These are phyloP conservation scores for Colletotrichum eremochloae DNA, from an alignment of 2,329 filamentous ascomycete genomes.

Conservation along the genomic window DNA sequence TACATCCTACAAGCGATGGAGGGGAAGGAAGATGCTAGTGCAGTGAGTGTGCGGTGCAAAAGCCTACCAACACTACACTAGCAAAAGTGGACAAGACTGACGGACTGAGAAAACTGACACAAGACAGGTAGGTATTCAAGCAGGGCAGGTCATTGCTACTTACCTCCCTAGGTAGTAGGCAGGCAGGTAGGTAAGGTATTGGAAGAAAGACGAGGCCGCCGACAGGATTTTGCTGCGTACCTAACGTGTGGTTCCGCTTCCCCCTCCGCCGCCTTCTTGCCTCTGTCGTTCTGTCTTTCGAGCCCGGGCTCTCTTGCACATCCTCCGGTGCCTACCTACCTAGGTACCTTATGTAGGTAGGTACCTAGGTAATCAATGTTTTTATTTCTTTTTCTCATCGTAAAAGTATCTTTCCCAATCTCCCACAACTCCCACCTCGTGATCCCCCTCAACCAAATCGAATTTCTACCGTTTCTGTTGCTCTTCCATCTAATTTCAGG, in stretches of 20 bases:
- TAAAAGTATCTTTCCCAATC: too few relatives aligned
- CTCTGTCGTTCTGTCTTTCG: background rate
- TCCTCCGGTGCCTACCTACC: background rate
- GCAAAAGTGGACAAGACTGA: conserved; percentile 22
- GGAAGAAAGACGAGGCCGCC: background rate
- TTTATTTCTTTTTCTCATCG: background rate
- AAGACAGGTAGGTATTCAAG: background rate
- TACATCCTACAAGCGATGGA: too few relatives aligned
- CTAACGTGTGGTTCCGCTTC: background rate
- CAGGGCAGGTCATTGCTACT: too few relatives aligned
- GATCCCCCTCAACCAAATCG: background rate
- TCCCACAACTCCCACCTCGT: background rate
- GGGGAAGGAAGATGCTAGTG: background rate
- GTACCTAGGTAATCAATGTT: background rate
- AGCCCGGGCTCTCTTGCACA: background rate
- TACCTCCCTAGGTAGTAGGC: too few relatives aligned
- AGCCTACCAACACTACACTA: conserved; percentile 7
- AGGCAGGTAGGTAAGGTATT: background rate
- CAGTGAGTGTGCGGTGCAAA: background rate
- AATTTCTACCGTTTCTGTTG: conserved; percentile 5
- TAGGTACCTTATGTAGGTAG: too few relatives aligned
- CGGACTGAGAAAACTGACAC: conserved; percentile 19
- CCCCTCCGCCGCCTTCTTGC: background rate
- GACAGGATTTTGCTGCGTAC: background rate
- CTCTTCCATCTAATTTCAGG: background rate